These are phyloP conservation scores for Blastobotrys arbuscula DNA, from an alignment of 1,139 yeast genomes.

Conservation along the genomic window DNA sequence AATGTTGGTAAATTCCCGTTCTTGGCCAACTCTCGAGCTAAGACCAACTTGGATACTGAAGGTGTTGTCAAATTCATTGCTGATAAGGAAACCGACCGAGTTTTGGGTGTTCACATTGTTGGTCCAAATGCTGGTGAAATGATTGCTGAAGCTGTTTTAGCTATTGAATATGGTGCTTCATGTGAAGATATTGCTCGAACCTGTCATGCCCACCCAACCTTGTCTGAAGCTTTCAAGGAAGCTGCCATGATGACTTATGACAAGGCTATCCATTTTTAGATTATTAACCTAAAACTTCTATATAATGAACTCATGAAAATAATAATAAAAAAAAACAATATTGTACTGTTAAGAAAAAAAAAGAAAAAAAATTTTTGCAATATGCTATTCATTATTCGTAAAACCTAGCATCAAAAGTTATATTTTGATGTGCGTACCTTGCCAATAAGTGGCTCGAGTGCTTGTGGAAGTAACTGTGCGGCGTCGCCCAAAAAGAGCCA, in stretches of 20 bases:
- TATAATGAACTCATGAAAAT: background rate
- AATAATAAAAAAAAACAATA: background rate
- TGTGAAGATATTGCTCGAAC: slow-evolving; percentile 97
- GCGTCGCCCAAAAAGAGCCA: slow-evolving; percentile 87
- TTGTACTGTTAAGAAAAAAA: background rate
- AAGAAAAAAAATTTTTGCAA: background rate
- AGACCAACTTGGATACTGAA: slow-evolving; percentile 94
- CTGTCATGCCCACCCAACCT: slow-evolving; percentile 98
- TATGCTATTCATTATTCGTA: background rate
- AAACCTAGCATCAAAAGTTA: slow-evolving; percentile 2
- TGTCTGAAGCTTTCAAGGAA: slow-evolving; percentile 97
- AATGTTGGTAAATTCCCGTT: slow-evolving; percentile 98
- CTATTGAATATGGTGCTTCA: slow-evolving; percentile 97
- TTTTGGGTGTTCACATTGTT: slow-evolving; percentile 93
- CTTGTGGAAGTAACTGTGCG: slow-evolving; percentile 59
- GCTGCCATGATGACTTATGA: slow-evolving; percentile 92
- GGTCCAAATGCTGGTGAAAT: slow-evolving; percentile 99
- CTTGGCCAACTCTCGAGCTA: slow-evolving; percentile 98
- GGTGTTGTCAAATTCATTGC: slow-evolving; percentile 95
- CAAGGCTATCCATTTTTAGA: slow-evolving; percentile 81
- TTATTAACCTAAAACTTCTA: background rate
- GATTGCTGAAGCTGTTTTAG: slow-evolving; percentile 98
- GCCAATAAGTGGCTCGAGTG: slow-evolving; percentile 48
- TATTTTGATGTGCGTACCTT: slow-evolving; percentile 13
- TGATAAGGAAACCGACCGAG: slow-evolving; percentile 95